Base-by-base conservation (phyloP, 2,329 filamentous ascomycete species). In the Clarireedia paspali region DNA sequence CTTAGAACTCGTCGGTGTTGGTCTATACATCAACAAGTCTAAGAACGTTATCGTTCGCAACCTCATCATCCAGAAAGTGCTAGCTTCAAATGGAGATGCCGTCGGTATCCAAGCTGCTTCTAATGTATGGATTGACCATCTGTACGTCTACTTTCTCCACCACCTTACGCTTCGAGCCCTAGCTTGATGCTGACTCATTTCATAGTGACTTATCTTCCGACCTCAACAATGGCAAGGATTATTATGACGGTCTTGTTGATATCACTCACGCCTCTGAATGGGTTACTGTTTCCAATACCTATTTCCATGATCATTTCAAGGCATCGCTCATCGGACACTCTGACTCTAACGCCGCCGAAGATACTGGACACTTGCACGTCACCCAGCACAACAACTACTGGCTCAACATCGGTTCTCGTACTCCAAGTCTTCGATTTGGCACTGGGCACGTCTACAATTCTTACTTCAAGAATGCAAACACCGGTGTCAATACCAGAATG, bases 381-480 rank as follows among this genome's bases (percentile, higher is more conserved):
- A 68, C 65, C 9, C 59, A 67, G 42, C 55, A 58, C 39, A 59
- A 67, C 48, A 67, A 67, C 57, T 59, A 64, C 42, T 63, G 57
- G 59, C n/a, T 27, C 12, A 66, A 67, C 50, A 59, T 60, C 12
- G 60, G 60, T 4, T 62, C 55, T 24, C 53, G 38, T 55, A 73
- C 72, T 0, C 84, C 85, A 4, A 81, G 77, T 4, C 67, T 86
- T 66, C 81, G 84, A 63, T 88, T 87, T 71, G 85, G 84, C 27
- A 84, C 79, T 40, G 82, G 73, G 6, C 84, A 88, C 70, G 67
- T 55, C 9, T 54, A 17, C 14, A 81, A 81, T 73, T 76, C 72
- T 62, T 77, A 74, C 68, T 73, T 73, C 66, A 68, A 71, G 62
- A 66, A 76, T 61, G 67, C 71, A 54, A 73, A 70, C 47, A 76